Conservation (phyloP, 257 asterid genomes). For the Hygrophila difformis region DNA sequence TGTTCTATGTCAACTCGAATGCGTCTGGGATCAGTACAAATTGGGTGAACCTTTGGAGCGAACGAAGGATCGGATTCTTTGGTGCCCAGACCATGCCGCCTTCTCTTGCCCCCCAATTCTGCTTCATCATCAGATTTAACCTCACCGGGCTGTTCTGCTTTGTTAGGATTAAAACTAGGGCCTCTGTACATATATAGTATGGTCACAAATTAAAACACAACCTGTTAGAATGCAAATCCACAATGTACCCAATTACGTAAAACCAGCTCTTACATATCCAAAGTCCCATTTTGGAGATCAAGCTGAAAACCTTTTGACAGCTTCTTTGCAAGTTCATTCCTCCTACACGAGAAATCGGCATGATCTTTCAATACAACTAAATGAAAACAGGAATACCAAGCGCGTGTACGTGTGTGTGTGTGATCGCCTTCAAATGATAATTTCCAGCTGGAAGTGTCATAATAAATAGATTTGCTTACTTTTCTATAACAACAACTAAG, state of each 20-base stretch:
- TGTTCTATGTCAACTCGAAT: conserved; percentile 70
- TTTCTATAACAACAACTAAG: conserved; percentile 74
- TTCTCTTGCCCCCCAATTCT: conserved; percentile 65
- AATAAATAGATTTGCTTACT: no score
- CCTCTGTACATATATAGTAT: conserved; percentile 45
- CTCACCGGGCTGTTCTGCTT: conserved; percentile 58
- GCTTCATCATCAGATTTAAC: conserved; percentile 80
- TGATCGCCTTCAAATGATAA: no score
- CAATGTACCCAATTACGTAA: neutral
- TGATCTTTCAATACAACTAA: conserved; percentile 2
- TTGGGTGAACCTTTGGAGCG: conserved; percentile 84
- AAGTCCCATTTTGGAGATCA: conserved; percentile 81
- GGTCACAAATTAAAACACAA: conserved; percentile 2
- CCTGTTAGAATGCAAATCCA: neutral
- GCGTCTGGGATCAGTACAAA: conserved; percentile 70
- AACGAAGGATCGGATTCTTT: conserved; percentile 54
- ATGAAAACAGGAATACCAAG: conserved; percentile 9
- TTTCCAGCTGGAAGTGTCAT: no score
- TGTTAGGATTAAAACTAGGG: conserved; percentile 62
- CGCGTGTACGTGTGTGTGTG: no score
- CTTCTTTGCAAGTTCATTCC: conserved; percentile 74
- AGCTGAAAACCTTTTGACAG: conserved; percentile 74
- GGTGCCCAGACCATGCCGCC: conserved; percentile 49
- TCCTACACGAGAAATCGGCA: conserved; percentile 54
- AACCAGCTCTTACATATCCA: conserved; percentile 63